Base-by-base conservation (phyloP, 2,329 filamentous ascomycete genomes). In the Fusarium pininemorale region DNA sequence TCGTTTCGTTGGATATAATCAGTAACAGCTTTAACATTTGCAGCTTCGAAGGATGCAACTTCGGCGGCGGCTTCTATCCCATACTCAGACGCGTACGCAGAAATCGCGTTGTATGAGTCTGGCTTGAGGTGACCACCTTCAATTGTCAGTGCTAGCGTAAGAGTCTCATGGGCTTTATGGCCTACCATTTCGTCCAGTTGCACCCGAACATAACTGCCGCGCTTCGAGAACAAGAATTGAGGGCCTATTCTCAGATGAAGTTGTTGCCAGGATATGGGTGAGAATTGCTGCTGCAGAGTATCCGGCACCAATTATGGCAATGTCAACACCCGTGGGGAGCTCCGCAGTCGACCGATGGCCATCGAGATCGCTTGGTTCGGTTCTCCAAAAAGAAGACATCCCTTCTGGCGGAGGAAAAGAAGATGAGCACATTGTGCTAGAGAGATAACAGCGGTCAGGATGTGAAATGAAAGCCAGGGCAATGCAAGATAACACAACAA, bases 391-490 rank as follows among this genome's bases (percentile, higher is more conserved):
- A 0, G 50, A 37, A 6, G 13, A 6, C 50, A 53, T 53, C 32
- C 50, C 50, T 20, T 12, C 9, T 0, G 32, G 16, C 0, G 12
- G 50, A 0, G 50, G 32, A 0, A 16, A 20, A 2, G 32, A 38
- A 26, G n/a, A 3, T 6, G 50, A 9, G n/a, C 13, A 26, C 50
- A 53, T 53, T 15, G 1, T 38, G 13, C 0, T 1, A 12, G 3
- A 26, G 4, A 20, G 5, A 22, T 12, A 26, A 7, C 0, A 26
- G 18, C 2, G 1, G 0, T 6, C 3, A 0, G 4, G 0, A 9
- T 16, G 9, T 5, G 10, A 5, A 18, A 1, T 18, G 14, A n/a
- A n/a, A 18, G 20, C 6, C 15, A 50, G 5, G 7, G 15, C 6
- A 30, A 5, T 48, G 9, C 0, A 30, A n/a, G 28, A 50, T 32